These are phyloP conservation scores for Wallacemonas sp. DNA, from an alignment of 208 protist species.

Conservation along the genomic window DNA sequence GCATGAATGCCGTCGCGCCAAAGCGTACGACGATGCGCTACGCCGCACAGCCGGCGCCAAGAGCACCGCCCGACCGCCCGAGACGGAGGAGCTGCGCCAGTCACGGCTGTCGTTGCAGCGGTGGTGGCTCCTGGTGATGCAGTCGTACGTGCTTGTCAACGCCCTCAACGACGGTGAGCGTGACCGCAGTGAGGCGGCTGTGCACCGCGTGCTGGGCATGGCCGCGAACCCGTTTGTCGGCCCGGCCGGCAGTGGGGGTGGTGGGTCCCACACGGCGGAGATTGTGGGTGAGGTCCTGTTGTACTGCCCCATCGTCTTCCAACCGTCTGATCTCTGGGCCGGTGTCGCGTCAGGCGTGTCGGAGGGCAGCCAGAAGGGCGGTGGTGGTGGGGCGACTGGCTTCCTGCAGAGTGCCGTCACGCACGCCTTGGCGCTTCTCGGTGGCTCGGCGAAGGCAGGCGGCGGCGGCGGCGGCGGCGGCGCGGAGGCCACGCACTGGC, in stretches of 20 bases:
- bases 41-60: no score
- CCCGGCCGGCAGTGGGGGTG: slow-evolving; percentile 11
- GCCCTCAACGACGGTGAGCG: slow-evolving; percentile 28
- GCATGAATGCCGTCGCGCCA: slow-evolving; percentile 17
- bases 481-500: neutral
- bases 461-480: neutral
- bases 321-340: slow-evolving; percentile 8
- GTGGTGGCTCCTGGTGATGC: slow-evolving; percentile 45
- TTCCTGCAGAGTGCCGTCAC: slow-evolving; percentile 18
- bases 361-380: no score
- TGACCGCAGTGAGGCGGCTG: slow-evolving; percentile 17
- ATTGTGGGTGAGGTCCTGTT: slow-evolving; percentile 27
- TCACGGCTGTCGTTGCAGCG: slow-evolving; percentile 24
- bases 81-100: slow-evolving; percentile 23
- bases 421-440: slow-evolving; percentile 23
- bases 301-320: slow-evolving; percentile 17
- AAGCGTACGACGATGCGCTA: neutral
- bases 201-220: slow-evolving; percentile 19
- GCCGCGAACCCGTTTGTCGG: slow-evolving; percentile 18
- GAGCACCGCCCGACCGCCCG: no score
- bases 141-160: slow-evolving; percentile 28
- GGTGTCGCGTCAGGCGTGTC: no score
- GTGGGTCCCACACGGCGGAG: slow-evolving; percentile 16
- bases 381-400: neutral
- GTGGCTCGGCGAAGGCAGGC: neutral